These are phyloP conservation scores for Aschersonia sp. DNA, from an alignment of 2,329 filamentous ascomycete species.

Conservation along the genomic window DNA sequence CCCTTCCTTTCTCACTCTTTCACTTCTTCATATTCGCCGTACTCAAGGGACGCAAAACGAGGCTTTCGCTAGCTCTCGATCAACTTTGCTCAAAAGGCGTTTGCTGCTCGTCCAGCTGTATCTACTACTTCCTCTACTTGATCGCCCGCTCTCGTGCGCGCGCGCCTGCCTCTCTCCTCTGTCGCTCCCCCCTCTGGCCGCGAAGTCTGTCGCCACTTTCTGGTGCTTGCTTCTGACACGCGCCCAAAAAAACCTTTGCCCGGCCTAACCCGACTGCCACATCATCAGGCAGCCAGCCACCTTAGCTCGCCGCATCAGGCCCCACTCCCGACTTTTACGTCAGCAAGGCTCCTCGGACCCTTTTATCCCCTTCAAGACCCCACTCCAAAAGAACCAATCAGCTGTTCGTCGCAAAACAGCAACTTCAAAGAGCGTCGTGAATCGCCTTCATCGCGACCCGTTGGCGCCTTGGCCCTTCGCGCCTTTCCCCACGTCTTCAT, in stretches of 20 bases:
- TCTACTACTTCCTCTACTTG: constrained; percentile 1
- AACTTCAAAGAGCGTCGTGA: background rate
- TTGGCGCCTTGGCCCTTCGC: constrained; percentile 7
- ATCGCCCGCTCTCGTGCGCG: constrained; percentile 1
- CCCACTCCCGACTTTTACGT: constrained; percentile 14
- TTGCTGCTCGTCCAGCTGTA: background rate
- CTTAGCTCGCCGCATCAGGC: background rate
- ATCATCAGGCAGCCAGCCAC: constrained; percentile 3
- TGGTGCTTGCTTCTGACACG: constrained; percentile 2
- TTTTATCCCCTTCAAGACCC: background rate
- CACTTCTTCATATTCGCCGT: constrained; percentile 11
- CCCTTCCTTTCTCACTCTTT: constrained; percentile 14
- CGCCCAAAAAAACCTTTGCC: constrained; percentile 4
- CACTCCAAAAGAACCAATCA: background rate
- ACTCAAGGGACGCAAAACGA: constrained; percentile 16
- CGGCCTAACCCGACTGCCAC: constrained; percentile 9
- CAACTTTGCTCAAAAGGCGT: constrained; percentile 4
- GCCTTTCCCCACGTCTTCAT: constrained; percentile 30
- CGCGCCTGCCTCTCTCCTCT: background rate
- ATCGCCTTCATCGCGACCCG: constrained; percentile 8
- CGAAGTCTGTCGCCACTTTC: constrained; percentile 1
- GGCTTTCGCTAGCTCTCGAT: constrained; percentile 36
- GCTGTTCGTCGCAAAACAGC: constrained; percentile 4
- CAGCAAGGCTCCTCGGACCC: constrained; percentile 10
- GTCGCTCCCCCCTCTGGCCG: background rate